Base-by-base conservation (phyloP, 139 green algal species). In the Chlamydomonas sphaeroides region DNA sequence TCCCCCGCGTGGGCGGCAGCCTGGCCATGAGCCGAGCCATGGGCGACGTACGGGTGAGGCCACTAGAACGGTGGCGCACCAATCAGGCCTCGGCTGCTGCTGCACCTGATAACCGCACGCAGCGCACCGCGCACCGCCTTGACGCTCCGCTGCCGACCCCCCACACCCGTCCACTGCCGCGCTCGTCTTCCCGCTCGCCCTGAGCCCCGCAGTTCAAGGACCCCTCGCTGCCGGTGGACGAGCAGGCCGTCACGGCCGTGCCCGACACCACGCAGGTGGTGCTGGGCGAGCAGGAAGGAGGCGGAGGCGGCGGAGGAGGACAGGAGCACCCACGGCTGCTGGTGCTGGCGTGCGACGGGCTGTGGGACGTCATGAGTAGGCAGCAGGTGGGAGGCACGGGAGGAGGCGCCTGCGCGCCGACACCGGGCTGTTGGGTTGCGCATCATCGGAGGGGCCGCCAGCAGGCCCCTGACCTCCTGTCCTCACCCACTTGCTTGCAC, bases 361-460 rank as follows among this genome's bases (percentile, higher is more conserved):
- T 95, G 78, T 96, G 92, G 90, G 89, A 96, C 74, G 89, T 94
- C 51, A 89, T 95, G 75, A 83, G 23, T 6, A 65, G 84, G 3
- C 80, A 90, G 65, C 77, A 89, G 65, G 90, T 85, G 33, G 65
- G 17, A n/a, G 49, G 49, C 23, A 33, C 26, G 45, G 45, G 10
- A 26, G n/a, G 45, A 48, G 26, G 17, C 65, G 17, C 15, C 7
- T 20, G 30, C n/a, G 10, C 10, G 30, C 41, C 10, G 57, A 65
- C 7, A 23, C 57, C 20, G 57, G n/a, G 8, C 7, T 8, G 23
- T 8, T 8, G 10, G 62, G n/a, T 20, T n/a, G n/a, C n/a, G n/a
- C n/a, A n/a, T n/a, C n/a, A n/a, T n/a, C n/a, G n/a, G n/a, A n/a
- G n/a, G n/a, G n/a, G n/a, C n/a, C n/a, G n/a, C n/a, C n/a, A n/a